Conservation (phyloP, 2,329 filamentous ascomycete genomes). For the Colletotrichum siamense region DNA sequence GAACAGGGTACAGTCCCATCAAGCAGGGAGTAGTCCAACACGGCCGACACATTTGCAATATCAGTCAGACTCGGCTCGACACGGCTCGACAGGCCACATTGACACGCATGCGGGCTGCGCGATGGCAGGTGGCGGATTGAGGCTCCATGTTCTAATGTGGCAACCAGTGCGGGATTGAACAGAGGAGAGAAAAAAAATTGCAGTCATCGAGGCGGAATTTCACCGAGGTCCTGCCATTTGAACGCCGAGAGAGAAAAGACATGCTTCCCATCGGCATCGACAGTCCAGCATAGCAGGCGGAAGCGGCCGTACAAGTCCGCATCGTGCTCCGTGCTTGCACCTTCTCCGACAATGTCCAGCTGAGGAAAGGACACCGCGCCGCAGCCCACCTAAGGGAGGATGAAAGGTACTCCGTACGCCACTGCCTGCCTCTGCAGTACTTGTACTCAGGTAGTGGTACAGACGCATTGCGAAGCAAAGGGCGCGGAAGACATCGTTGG, state of each 20-base stretch:
- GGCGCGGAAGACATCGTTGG: not conserved
- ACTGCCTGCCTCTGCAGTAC: not conserved
- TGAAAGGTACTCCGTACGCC: not conserved
- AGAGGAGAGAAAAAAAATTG: not conserved
- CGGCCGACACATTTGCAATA: not conserved
- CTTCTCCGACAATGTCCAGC: not conserved
- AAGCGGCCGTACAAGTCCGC: not conserved
- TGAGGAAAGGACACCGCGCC: not conserved
- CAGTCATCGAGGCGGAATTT: not conserved
- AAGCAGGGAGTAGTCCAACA: not conserved
- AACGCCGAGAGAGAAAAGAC: not conserved
- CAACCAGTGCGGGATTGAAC: not conserved
- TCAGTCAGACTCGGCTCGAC: not conserved
- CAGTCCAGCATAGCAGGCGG: not conserved
- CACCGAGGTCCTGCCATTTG: constrained; percentile 4
- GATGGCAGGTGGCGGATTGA: not conserved
- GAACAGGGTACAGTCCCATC: not conserved
- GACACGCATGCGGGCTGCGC: not conserved
- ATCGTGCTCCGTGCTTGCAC: not conserved
- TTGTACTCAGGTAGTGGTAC: not conserved
- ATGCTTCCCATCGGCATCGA: not conserved
- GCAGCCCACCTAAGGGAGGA: not conserved
- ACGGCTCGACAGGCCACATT: not conserved
- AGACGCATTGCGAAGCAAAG: not conserved
- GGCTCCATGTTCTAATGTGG: not conserved